Base-by-base conservation (phyloP, 2,329 filamentous ascomycete genomes). In the Ophiosphaerella narmari region DNA sequence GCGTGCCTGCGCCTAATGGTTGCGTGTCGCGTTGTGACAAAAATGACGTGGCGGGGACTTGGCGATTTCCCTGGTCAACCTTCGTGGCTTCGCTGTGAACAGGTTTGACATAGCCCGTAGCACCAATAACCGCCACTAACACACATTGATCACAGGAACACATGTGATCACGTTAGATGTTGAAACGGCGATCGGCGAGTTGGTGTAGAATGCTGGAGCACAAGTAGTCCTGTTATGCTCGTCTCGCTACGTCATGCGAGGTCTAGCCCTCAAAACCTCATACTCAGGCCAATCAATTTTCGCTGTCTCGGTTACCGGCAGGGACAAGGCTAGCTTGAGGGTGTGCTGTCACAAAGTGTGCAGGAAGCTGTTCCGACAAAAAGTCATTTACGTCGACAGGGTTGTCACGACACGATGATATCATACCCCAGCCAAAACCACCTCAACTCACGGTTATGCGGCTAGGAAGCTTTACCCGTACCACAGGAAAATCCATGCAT, bases 391-490 rank as follows among this genome's bases (percentile, higher is more conserved):
- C 44, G 16, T 44, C 33, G 18, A 16, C 42, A 32, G 38, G 48
- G 38, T 13, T 41, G 23, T 24, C 41, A 37, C 45, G 39, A 46
- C 38, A 4, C 11, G 39, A 47, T 47, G 43, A 47, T 44, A 34
- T 52, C 49, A 52, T 29, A 29, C 26, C 26, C 7, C 6, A 29
- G 11, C 42, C 41, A 7, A 42, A 12, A 14, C 29, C 38, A 40
- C 26, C 43, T 50, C 49, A 39, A 35, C 32, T 41, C 43, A 36
- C 52, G 43, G 40, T 23, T 52, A 40, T 39, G 39, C 46, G 39
- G 42, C 46, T 52, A 39, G 39, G 43, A 34, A 46, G 26, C 32
- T 42, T 43, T 51, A 47, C 45, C 43, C 45, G 47, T 46, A 50
- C n/a, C 34, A 21, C 18, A 43, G 39, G 24, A 33, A 24, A 44